phyloP scores from a whole-genome alignment of 139 green algal species.

The Trebouxia sp. region DNA sequence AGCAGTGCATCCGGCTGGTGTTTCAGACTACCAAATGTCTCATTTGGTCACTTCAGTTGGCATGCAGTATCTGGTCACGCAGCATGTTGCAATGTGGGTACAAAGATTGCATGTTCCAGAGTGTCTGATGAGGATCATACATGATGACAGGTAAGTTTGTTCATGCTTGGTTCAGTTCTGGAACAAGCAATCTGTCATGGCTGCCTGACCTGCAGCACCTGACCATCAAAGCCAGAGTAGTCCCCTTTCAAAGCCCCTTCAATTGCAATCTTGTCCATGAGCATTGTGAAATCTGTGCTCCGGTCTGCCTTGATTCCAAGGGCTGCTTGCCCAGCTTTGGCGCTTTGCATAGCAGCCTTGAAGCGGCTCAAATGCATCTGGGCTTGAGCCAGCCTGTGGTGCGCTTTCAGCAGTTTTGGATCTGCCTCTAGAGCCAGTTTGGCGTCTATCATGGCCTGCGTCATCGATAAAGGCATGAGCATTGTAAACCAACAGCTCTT shows the following conservation, averaged over 20 bases:
- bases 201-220: constrained; percentile 49
- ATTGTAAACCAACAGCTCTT: too few relatives aligned
- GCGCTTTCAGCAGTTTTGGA: constrained; percentile 57
- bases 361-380: background rate
- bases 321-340: constrained; percentile 29
- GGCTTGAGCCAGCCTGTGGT: constrained; percentile 53
- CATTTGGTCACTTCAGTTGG: too few relatives aligned
- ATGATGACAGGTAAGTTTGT: too few relatives aligned
- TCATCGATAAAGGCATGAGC: background rate
- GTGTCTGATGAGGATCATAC: too few relatives aligned
- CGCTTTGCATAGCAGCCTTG: background rate
- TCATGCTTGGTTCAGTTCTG: too few relatives aligned
- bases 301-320: constrained; percentile 21
- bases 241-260: constrained; percentile 41
- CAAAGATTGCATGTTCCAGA: too few relatives aligned
- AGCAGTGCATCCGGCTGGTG: too few relatives aligned
- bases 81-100: too few relatives aligned
- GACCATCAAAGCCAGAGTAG: constrained; percentile 55
- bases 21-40: too few relatives aligned
- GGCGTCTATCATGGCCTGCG: constrained; percentile 47
- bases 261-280: constrained; percentile 59
- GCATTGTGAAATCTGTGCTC: constrained; percentile 45
- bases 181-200: background rate
- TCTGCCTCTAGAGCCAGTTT: constrained; percentile 35
- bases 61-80: too few relatives aligned